phyloP scores from a whole-genome alignment of 2,329 filamentous ascomycete genomes.

The Nemania sp. region DNA sequence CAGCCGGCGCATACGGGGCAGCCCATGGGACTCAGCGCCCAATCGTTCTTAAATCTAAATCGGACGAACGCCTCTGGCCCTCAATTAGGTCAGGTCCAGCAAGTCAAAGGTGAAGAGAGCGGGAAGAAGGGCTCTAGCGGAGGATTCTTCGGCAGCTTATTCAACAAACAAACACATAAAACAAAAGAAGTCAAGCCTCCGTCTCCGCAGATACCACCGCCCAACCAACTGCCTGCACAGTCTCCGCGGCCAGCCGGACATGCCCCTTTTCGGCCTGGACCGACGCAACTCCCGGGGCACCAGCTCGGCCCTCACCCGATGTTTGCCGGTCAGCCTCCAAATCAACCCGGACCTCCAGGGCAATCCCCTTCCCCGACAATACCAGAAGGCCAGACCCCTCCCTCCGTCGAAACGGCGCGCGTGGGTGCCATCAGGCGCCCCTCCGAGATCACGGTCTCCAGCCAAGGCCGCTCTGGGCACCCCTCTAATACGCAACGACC shows the following conservation, averaged over 20 bases:
- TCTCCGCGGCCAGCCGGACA: conserved; percentile 28
- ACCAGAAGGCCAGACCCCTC: conserved; percentile 17
- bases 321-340: conserved; percentile 30
- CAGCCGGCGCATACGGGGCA: conserved; percentile 16
- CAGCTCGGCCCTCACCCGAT: conserved; percentile 34
- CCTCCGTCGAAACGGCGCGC: conserved; percentile 30
- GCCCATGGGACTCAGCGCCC: conserved; percentile 5
- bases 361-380: conserved; percentile 23
- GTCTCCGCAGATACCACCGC: conserved; percentile 21
- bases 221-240: conserved; percentile 27
- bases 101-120: conserved; percentile 31
- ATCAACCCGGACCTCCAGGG: conserved; percentile 22
- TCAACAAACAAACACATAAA: conserved; percentile 36
- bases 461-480: conserved; percentile 19
- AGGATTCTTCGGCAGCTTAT: conserved; percentile 35
- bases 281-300: conserved; percentile 31
- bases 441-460: conserved; percentile 35
- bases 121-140: conserved; percentile 31
- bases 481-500: conserved; percentile 24
- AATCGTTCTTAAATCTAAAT: conserved; percentile 19
- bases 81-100: conserved; percentile 24
- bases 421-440: conserved; percentile 32
- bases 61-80: conserved; percentile 25
- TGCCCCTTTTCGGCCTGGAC: conserved; percentile 30
- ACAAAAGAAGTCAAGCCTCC: conserved; percentile 32